These are phyloP conservation scores for Neurospora hispaniola DNA, from an alignment of 495 filamentous ascomycete species.

Conservation along the genomic window DNA sequence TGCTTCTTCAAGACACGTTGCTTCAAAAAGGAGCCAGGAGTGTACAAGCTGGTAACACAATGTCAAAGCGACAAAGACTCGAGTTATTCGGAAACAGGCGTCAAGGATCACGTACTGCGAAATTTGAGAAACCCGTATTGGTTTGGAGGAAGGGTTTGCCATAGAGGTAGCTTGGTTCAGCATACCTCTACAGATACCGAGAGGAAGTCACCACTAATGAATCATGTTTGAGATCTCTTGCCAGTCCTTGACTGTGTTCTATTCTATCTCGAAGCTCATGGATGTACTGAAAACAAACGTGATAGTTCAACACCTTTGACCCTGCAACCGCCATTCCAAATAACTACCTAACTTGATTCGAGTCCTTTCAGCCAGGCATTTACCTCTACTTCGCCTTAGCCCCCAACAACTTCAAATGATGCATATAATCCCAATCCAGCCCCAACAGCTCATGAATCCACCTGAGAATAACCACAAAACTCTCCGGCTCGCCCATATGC, in stretches of 20 bases:
- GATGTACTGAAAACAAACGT: no score
- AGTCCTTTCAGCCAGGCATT: background rate
- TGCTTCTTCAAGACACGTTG: background rate
- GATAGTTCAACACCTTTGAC: no score
- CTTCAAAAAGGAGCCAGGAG: background rate
- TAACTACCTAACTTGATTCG: background rate
- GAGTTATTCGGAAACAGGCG: background rate
- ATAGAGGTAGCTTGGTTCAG: no score
- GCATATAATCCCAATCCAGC: conserved; percentile 8
- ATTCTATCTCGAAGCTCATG: no score
- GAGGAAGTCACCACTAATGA: background rate
- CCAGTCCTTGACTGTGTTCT: background rate
- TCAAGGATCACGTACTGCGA: background rate
- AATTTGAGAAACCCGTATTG: background rate
- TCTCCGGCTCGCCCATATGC: conserved; percentile 21
- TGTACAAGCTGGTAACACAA: background rate
- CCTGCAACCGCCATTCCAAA: background rate
- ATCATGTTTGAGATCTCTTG: background rate
- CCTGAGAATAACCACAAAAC: conserved; percentile 11
- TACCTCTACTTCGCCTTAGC: conserved; percentile 11
- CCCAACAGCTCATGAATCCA: conserved; percentile 16
- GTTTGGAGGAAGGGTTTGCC: background rate
- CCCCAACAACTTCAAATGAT: conserved; percentile 4
- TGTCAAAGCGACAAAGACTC: background rate
- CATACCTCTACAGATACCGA: no score